Evolutionary conservation across 306 rosid species (phyloP).

Genomic region (Amphicarpaea edgeworthii): DNA sequence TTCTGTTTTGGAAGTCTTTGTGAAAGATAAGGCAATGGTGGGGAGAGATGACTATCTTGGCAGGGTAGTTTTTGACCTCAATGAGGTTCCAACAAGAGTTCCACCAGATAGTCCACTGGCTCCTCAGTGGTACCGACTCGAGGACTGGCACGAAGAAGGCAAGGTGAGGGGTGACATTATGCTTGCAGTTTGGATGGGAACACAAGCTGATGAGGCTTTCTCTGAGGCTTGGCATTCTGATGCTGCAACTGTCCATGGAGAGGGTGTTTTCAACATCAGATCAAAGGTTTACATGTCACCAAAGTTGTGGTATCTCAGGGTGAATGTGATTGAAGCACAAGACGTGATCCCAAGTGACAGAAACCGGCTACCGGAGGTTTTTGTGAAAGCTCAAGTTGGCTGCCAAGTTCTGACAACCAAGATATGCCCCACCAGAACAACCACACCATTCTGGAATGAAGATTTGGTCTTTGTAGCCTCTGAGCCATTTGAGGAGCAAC

Average conservation of each 20-base stretch:
- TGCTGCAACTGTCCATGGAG: slow-evolving; percentile 78
- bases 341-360: slow-evolving; percentile 72
- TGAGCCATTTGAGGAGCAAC: slow-evolving; percentile 91
- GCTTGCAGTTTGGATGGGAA: slow-evolving; percentile 95
- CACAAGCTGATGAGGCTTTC: slow-evolving; percentile 92
- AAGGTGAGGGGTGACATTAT: slow-evolving; percentile 78
- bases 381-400: slow-evolving; percentile 82
- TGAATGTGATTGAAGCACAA: slow-evolving; percentile 86
- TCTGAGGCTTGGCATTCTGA: slow-evolving; percentile 90
- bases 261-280: slow-evolving; percentile 73
- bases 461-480: slow-evolving; percentile 85
- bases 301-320: slow-evolving; percentile 85
- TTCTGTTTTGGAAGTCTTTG: slow-evolving; percentile 73
- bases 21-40: slow-evolving; percentile 82
- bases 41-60: slow-evolving; percentile 88
- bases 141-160: slow-evolving; percentile 68
- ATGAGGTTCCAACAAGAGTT: slow-evolving; percentile 87
- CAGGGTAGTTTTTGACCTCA: slow-evolving; percentile 73
- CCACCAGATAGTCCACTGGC: slow-evolving; percentile 93
- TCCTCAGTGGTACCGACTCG: slow-evolving; percentile 84
- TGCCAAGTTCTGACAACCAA: slow-evolving; percentile 73
- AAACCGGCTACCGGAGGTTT: slow-evolving; percentile 71
- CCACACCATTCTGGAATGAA: slow-evolving; percentile 81
- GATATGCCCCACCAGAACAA: slow-evolving; percentile 61
- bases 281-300: slow-evolving; percentile 94